These are phyloP conservation scores for Didymella segeticola DNA, from an alignment of 2,329 filamentous ascomycete species.

Conservation along the genomic window DNA sequence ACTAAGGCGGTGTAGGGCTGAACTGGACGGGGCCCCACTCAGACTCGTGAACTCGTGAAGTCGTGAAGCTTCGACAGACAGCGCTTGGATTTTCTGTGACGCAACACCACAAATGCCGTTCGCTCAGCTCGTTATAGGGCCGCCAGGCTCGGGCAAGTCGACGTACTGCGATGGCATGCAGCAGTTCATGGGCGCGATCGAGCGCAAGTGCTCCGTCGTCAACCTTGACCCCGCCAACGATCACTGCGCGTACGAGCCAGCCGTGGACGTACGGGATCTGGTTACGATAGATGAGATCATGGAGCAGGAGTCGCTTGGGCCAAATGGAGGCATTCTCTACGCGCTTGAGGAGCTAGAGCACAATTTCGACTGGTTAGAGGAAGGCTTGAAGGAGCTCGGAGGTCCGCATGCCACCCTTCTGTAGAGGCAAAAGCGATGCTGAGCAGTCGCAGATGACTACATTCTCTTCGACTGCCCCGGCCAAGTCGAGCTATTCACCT, in stretches of 20 bases:
- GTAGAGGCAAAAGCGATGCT: constrained; percentile 12
- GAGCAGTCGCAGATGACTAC: constrained; percentile 72
- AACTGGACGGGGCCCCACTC: constrained; percentile 15
- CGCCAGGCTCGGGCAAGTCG: constrained; percentile 93
- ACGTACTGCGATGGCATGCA: constrained; percentile 99
- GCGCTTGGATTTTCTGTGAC: neutral
- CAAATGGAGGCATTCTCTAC: constrained; percentile 91
- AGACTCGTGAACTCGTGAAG: too few relatives aligned
- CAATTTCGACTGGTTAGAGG: constrained; percentile 90
- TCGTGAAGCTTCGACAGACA: neutral
- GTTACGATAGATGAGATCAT: constrained; percentile 95
- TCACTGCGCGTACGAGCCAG: constrained; percentile 84
- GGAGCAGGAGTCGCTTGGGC: constrained; percentile 86
- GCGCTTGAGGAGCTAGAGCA: constrained; percentile 94
- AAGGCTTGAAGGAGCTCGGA: constrained; percentile 77
- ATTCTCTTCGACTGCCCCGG: constrained; percentile 95
- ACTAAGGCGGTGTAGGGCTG: constrained; percentile 11
- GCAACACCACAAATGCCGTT: constrained; percentile 59
- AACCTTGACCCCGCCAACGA: constrained; percentile 99
- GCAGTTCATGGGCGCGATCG: constrained; percentile 96
- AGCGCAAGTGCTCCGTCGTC: constrained; percentile 90
- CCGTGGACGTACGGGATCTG: constrained; percentile 87
- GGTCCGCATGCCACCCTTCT: constrained; percentile 47
- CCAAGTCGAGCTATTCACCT: constrained; percentile 96
- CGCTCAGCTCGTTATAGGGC: constrained; percentile 87